Evolutionary conservation across 192 early-diverging fungal genomes (phyloP), one percentile per base, ranked within the genome.

Genomic region (Linnemannia zychae): DNA sequence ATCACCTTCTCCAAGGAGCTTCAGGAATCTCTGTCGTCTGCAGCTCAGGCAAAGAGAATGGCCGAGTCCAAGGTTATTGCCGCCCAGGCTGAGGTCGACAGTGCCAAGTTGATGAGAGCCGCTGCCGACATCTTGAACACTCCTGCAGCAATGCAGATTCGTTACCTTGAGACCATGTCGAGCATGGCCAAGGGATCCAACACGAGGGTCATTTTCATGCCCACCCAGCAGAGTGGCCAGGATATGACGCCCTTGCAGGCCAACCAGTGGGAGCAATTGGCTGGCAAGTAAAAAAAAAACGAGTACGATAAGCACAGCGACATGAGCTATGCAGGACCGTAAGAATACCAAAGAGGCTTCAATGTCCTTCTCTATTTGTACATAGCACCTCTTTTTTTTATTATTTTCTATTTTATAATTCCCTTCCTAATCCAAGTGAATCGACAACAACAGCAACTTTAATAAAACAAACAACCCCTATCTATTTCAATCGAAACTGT

Each of bases 41-140:
- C 97, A 16, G 97, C 97, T 44, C 96, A 97, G 77, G 94, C 95
- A 74, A 94, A 96, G 80, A 89, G 97, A n/a, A 91, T 98, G 71
- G 97, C 95, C 44, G 93, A 97, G 87, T 93, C 93, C 76, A 98
- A 97, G 91, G 91, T 98, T 57, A 99, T 99, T 86, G 93, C 95
- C 34, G 96, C 97, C 2, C 78, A 93, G 80, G 97, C 97, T 3
- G 95, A 95, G 77, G 97, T 97, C 20, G 95, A 97, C 74, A 88
- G 94, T 50, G 96, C 97, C 3, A 97, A 96, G 79, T 86, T 98
- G 37, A 97, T 98, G 96, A 92, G 96, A 40, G 94, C 98, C 85
- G 96, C 97, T n/a, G 94, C 97, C 0, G 96, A 98, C 78, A 95
- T 98, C 57, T 87, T 98, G 28, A 97, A 96, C 85, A 94, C 95